These are phyloP conservation scores for Trametes hirsuta DNA, from an alignment of 1,284 basidiomycete species.

Conservation along the genomic window DNA sequence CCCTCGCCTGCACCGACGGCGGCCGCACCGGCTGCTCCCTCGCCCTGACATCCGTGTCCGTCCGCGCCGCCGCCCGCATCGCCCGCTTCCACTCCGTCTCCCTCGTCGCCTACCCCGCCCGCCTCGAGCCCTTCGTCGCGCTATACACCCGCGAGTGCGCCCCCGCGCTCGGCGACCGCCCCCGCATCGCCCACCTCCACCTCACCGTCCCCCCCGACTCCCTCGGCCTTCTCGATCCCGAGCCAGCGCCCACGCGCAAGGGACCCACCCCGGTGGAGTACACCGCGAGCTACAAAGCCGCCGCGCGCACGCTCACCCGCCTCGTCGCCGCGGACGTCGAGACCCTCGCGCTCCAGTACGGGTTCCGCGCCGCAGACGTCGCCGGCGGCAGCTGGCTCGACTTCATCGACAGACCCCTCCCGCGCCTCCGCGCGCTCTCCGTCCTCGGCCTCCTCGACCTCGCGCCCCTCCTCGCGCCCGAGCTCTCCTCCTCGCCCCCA, in stretches of 20 bases:
- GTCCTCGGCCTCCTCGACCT: not conserved
- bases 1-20: not conserved
- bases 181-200: not conserved
- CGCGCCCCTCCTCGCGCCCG: not conserved
- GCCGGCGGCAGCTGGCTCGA: not conserved
- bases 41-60: not conserved
- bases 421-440: not conserved
- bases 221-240: not conserved
- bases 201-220: not conserved
- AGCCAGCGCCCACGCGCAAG: not conserved
- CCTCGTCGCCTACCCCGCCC: not conserved
- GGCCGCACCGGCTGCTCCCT: not conserved
- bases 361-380: not conserved
- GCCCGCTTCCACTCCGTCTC: slow-evolving; percentile 3
- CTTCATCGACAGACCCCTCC: not conserved
- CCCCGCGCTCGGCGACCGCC: not conserved
- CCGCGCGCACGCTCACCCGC: not conserved
- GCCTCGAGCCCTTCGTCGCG: not conserved
- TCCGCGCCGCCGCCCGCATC: not conserved
- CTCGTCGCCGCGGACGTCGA: not conserved
- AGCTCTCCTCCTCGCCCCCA: not conserved
- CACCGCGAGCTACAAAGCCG: not conserved
- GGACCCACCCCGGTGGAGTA: not conserved
- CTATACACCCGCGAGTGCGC: not conserved
- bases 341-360: not conserved